Base-by-base conservation (phyloP, 1,284 basidiomycete species). In the Apiotrichum sp. region DNA sequence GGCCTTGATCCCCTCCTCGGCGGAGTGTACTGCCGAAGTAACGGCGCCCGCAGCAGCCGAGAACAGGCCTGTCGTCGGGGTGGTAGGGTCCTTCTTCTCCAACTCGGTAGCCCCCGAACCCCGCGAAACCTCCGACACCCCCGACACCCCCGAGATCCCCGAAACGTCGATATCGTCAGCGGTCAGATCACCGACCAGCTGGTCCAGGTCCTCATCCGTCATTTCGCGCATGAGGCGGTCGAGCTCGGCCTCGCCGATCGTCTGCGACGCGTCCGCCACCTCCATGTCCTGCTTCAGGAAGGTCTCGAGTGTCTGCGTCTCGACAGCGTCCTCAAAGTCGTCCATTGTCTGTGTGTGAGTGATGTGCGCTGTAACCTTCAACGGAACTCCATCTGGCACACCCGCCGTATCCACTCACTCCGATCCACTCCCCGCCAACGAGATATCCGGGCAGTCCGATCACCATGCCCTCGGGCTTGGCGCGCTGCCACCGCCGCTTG, bases 251-350 rank as follows among this genome's bases (percentile, higher is more conserved):
- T 74, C 68, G 33, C 66, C 67, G 5, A 74, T 64, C 11, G 64
- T 62, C 55, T 65, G 63, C 34, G 56, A 59, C 14, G 59, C 56
- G 35, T 56, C 57, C 8, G 55, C 61, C 11, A 67, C 49, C 33
- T 72, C 69, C 38, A 62, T 50, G 54, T 73, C 69, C 61, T 75
- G 73, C 50, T 68, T 65, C 48, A 75, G 67, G 57, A 75, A 72
- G 13, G 53, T 33, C 45, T 62, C 65, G 38, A 75, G 66, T 0
- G 63, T 64, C 22, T 63, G 65, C 1, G 62, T 65, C 56, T 75
- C 73, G 40, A 73, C 71, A 9, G 73, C 73, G 22, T 75, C 62
- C 59, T 75, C 73, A 45, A 73, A 75, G 44, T 75, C 73, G 29
- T 75, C 73, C 71, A 75, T 75, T 2, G 69, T 73, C 73, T 73